Percentiles rank a stretch among this genome's conserved stretches.
These are phyloP conservation scores for Sugiyamaella sp. DNA, from an alignment of 1,139 yeast species.

Conservation along the genomic window DNA sequence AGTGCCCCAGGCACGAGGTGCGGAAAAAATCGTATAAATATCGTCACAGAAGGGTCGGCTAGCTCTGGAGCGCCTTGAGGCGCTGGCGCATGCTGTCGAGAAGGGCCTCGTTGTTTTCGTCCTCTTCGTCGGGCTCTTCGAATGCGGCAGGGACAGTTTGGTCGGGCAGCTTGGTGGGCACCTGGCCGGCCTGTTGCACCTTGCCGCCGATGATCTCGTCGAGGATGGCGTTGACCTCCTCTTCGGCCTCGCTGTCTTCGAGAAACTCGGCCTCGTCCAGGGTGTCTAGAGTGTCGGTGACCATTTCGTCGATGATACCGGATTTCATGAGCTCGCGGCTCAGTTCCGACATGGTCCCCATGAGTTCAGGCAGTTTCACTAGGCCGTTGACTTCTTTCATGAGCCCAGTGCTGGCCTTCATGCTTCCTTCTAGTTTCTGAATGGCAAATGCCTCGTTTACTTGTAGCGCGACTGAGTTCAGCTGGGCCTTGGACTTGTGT, in stretches of 20 bases:
- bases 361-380: constrained; percentile 77
- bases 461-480: constrained; percentile 84
- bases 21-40: constrained; percentile 6
- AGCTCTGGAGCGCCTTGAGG: constrained; percentile 80
- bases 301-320: constrained; percentile 94
- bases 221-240: constrained; percentile 64
- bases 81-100: constrained; percentile 88
- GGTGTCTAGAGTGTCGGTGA: constrained; percentile 82
- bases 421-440: constrained; percentile 78
- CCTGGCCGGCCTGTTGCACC: constrained; percentile 42
- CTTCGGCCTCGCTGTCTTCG: constrained; percentile 69
- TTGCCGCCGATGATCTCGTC: constrained; percentile 52
- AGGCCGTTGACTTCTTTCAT: constrained; percentile 89
- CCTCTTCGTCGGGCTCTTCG: constrained; percentile 51
- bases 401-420: constrained; percentile 75
- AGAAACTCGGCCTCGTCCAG: constrained; percentile 68
- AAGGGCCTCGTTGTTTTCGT: constrained; percentile 72
- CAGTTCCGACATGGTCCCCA: constrained; percentile 82
- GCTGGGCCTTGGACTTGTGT: constrained; percentile 78
- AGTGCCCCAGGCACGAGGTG: neutral
- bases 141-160: constrained; percentile 50
- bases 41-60: constrained; percentile 17
- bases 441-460: constrained; percentile 91
- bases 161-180: constrained; percentile 43
- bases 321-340: constrained; percentile 83